Evolutionary conservation across 2,329 filamentous ascomycete genomes (phyloP), one percentile per base, ranked within the genome.

Genomic region (Xylariales sp.): DNA sequence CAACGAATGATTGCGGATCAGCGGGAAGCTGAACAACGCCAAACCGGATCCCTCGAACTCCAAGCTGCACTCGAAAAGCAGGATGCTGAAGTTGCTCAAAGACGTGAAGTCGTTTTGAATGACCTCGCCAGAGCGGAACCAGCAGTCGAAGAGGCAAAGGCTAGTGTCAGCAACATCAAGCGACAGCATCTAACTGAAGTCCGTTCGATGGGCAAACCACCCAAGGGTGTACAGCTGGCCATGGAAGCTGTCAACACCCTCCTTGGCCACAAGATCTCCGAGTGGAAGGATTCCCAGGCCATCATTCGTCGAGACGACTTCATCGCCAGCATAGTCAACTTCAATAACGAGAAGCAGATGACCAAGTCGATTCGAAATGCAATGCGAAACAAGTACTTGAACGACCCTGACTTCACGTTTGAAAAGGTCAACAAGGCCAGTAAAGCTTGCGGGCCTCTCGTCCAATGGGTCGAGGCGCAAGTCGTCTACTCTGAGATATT

Each of bases 121-220:
- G 93, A 98, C 68, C 73, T 98, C 45, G 91, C 88, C 21, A 84
- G 81, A 59, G 93, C 93, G 11, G 91, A 97, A 60, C 93, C 93
- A 7, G 93, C 93, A 36, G 93, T 98, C 41, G 69, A 86, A 47
- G 89, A 95, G 64, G 93, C 93, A 36, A 88, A 93, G 69, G 88
- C 89, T 62, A 96, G 90, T 66, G 94, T 98, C 64, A 93, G 87
- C 70, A 96, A 94, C 71, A 98, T 98, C 71, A 98, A 97, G 73
- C 82, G 86, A 59, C 89, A 95, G 61, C 93, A 98, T 64, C 75
- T 98, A 50, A 96, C 90, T 10, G 93, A 98, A 80, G 91, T 98
- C 38, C 82, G 93, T 59, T 95, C 91, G 50, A 97, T 98, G 93
- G 82, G 83, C 51, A 94, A 88, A 55, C 93, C 93, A 5, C 93